phyloP scores from a whole-genome alignment of 345 rosid genomes.

The Mallotus nudiflorus region DNA sequence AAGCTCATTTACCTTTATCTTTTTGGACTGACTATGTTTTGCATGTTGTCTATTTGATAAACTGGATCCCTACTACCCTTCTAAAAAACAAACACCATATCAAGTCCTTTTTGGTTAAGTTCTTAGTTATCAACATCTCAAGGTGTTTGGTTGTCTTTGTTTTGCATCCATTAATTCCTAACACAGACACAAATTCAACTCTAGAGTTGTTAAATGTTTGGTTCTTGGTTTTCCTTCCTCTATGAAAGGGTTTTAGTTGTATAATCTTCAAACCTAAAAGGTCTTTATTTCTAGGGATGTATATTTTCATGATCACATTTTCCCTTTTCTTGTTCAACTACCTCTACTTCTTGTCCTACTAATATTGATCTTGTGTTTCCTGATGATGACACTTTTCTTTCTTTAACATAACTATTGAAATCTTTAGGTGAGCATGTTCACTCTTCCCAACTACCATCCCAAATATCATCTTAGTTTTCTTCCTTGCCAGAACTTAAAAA shows the following conservation, averaged over 20 bases:
- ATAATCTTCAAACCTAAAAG: neutral
- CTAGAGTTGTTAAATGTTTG: neutral
- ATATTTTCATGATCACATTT: neutral
- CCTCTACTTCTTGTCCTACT: neutral
- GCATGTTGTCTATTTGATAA: neutral
- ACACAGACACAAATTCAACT: neutral
- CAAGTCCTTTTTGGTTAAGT: rapidly evolving
- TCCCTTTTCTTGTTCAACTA: too few species aligned
- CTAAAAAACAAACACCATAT: neutral
- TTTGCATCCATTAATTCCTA: neutral
- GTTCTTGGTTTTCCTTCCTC: neutral
- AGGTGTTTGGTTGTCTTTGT: too few species aligned
- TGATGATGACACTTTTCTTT: too few species aligned
- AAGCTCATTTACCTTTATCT: neutral
- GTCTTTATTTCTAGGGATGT: neutral
- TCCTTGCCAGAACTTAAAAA: too few species aligned
- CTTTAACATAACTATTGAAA: too few species aligned
- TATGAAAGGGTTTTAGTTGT: neutral
- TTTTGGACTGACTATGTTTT: neutral
- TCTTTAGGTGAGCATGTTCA: too few species aligned
- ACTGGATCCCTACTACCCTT: neutral
- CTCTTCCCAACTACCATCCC: too few species aligned
- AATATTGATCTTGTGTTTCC: neutral
- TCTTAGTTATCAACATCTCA: too few species aligned
- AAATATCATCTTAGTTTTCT: too few species aligned